Evolutionary conservation across 805 yeast species (phyloP).

Genomic region (Diddensiella santjacobensis): DNA sequence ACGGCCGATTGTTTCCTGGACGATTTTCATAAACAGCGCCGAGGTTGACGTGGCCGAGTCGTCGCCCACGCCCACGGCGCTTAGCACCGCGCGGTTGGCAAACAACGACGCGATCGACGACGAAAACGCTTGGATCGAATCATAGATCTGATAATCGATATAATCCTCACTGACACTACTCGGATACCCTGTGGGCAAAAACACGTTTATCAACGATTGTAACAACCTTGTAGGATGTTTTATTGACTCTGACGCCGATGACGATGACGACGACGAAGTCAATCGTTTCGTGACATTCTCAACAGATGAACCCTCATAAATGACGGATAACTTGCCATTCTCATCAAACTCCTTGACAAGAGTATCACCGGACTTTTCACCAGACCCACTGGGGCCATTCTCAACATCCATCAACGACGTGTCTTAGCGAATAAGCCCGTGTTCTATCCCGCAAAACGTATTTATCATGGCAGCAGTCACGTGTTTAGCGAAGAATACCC

Average conservation of each 20-base stretch:
- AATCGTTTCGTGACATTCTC: slow-evolving; percentile 8
- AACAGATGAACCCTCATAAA: slow-evolving; percentile 19
- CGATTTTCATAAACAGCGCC: slow-evolving; percentile 35
- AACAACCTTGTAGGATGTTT: slow-evolving; percentile 4
- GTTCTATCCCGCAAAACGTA: too few relatives aligned
- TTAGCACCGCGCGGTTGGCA: slow-evolving; percentile 35
- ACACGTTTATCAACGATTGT: slow-evolving; percentile 30
- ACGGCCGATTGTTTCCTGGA: slow-evolving; percentile 36
- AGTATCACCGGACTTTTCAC: background rate
- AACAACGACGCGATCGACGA: slow-evolving; percentile 32
- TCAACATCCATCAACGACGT: too few relatives aligned
- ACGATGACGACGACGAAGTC: background rate
- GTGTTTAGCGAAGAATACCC: too few relatives aligned
- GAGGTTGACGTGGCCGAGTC: slow-evolving; percentile 34
- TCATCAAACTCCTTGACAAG: slow-evolving; percentile 24
- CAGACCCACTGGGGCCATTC: too few relatives aligned
- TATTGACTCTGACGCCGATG: background rate
- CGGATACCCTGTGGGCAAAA: slow-evolving; percentile 38
- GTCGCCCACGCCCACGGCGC: slow-evolving; percentile 38
- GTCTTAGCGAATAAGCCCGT: too few relatives aligned
- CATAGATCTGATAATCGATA: slow-evolving; percentile 35
- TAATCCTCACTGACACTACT: slow-evolving; percentile 33
- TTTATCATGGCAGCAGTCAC: too few relatives aligned
- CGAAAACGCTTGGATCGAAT: slow-evolving; percentile 37
- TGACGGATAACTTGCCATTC: slow-evolving; percentile 21